Conservation (phyloP, 2,329 filamentous ascomycete genomes). For the Xylaria sp. region DNA sequence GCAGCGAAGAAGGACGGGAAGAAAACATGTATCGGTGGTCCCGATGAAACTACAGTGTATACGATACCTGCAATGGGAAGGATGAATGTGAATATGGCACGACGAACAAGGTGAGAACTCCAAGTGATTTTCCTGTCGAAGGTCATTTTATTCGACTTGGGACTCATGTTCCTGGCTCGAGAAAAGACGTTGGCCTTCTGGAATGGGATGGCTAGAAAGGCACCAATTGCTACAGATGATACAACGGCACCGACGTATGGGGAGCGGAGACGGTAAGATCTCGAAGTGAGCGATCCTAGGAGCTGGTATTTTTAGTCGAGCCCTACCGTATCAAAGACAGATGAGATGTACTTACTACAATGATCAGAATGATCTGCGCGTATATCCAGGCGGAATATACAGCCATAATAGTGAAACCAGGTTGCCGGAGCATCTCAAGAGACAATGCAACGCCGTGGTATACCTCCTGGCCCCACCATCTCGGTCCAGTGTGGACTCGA, state of each 20-base stretch:
- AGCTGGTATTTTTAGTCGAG: constrained; percentile 52
- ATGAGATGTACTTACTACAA: constrained; percentile 57
- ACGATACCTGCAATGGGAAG: constrained; percentile 74
- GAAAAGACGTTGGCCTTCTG: constrained; percentile 78
- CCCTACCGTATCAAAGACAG: not conserved
- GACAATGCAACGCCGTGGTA: constrained; percentile 75
- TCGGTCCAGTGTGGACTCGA: constrained; percentile 75
- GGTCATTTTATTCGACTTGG: constrained; percentile 74
- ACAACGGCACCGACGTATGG: constrained; percentile 75
- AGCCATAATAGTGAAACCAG: constrained; percentile 77
- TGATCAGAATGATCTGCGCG: constrained; percentile 77
- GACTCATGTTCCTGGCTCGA: constrained; percentile 67
- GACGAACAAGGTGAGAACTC: constrained; percentile 78
- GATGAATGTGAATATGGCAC: constrained; percentile 72
- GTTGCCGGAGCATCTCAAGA: constrained; percentile 76
- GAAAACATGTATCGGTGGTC: constrained; percentile 68
- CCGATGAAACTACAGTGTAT: constrained; percentile 74
- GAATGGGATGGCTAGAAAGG: constrained; percentile 76
- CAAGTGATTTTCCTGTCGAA: constrained; percentile 72
- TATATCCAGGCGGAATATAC: constrained; percentile 84
- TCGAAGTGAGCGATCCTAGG: constrained; percentile 76
- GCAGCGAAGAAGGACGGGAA: constrained; percentile 74
- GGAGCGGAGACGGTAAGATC: constrained; percentile 72
- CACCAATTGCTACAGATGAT: constrained; percentile 73
- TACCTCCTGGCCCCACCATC: constrained; percentile 81